Conservation (phyloP, 768 basidiomycete genomes). For the Multifurca ochricompacta region DNA sequence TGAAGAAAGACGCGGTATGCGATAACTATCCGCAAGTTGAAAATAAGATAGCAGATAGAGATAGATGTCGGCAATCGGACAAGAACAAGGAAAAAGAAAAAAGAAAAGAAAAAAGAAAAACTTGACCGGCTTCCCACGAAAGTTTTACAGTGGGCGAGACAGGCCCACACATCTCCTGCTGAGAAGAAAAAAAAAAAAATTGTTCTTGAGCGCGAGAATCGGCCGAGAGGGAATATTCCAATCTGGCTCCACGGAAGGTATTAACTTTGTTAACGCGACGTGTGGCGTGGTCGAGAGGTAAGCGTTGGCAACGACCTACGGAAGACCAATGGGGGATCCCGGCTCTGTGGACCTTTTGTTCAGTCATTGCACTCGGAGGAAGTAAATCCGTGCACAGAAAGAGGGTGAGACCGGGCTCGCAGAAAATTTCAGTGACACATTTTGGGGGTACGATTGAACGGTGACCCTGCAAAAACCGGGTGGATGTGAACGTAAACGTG, state of each 20-base stretch:
- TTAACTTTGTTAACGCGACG: slow-evolving; percentile 1
- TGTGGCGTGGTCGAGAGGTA: not conserved
- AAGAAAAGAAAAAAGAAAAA: not conserved
- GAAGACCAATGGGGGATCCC: not conserved
- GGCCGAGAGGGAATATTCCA: not conserved
- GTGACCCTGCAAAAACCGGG: slow-evolving; percentile 5
- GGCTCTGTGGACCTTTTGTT: not conserved
- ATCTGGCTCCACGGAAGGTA: not conserved
- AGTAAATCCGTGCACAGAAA: not conserved
- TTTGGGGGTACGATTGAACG: not conserved
- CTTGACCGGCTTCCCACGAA: not conserved
- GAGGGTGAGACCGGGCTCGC: not conserved
- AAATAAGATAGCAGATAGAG: too few species aligned
- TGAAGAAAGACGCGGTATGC: not conserved
- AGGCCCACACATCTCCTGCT: not conserved
- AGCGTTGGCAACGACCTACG: not conserved
- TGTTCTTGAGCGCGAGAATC: not conserved
- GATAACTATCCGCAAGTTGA: too few species aligned
- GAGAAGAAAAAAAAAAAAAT: not conserved
- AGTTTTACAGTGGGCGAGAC: not conserved
- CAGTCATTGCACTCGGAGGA: not conserved
- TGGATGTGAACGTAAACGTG: slow-evolving; percentile 4
- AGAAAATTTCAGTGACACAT: not conserved
- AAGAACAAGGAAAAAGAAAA: not conserved
- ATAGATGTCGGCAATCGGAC: too few species aligned